These are phyloP conservation scores for Ilyonectria destructans DNA, from an alignment of 2,329 filamentous ascomycete species.

Conservation along the genomic window DNA sequence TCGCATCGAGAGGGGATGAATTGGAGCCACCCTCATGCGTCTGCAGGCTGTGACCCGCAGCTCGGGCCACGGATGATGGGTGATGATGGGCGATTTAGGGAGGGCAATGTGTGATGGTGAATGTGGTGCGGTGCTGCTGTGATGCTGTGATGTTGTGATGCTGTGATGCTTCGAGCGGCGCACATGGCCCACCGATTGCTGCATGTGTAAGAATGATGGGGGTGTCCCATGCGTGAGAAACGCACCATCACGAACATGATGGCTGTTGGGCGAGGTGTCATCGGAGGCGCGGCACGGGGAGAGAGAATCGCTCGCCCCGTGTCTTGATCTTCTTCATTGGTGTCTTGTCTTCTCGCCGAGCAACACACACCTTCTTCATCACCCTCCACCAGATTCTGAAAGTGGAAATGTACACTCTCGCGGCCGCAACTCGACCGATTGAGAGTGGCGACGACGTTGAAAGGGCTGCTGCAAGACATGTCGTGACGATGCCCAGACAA, in stretches of 20 bases:
- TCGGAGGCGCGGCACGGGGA: slow-evolving; percentile 33
- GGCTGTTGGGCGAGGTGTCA: slow-evolving; percentile 31
- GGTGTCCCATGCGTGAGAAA: slow-evolving; percentile 26
- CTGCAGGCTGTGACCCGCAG: slow-evolving; percentile 32
- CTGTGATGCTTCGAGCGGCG: slow-evolving; percentile 15
- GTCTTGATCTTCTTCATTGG: slow-evolving; percentile 21
- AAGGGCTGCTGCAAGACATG: slow-evolving; percentile 15
- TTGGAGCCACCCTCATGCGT: slow-evolving; percentile 41
- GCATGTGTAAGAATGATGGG: slow-evolving; percentile 8
- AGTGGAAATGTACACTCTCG: slow-evolving; percentile 24
- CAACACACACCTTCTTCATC: slow-evolving; percentile 30
- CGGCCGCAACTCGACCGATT: slow-evolving; percentile 18
- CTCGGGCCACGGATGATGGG: slow-evolving; percentile 18
- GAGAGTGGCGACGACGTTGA: slow-evolving; percentile 9
- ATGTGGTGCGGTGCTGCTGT: slow-evolving; percentile 4
- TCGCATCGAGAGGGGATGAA: slow-evolving; percentile 40
- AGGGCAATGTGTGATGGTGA: slow-evolving; percentile 14
- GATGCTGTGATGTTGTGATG: slow-evolving; percentile 5
- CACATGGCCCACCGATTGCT: slow-evolving; percentile 19
- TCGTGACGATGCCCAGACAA: slow-evolving; percentile 20
- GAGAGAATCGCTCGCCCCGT: slow-evolving; percentile 20
- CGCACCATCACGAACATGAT: slow-evolving; percentile 21
- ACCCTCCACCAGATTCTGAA: slow-evolving; percentile 32
- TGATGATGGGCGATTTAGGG: slow-evolving; percentile 16
- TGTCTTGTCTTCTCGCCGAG: slow-evolving; percentile 21